Conservation (phyloP, 371 early-diverging fungal genomes). For the Fennellomyces sp. region DNA sequence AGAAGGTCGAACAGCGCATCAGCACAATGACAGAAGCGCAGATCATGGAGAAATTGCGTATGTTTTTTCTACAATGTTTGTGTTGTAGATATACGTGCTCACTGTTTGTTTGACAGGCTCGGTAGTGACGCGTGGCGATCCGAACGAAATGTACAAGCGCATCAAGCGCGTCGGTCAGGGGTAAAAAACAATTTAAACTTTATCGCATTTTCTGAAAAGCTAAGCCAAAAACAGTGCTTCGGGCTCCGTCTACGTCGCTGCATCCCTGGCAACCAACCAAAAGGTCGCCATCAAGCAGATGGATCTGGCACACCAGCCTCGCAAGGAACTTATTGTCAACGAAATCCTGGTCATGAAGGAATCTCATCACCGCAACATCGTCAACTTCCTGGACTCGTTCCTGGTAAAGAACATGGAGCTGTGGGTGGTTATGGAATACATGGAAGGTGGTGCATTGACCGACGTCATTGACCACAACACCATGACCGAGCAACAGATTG, state of each 20-base stretch:
- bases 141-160: conserved; percentile 82
- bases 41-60: conserved; percentile 87
- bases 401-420: conserved; percentile 81
- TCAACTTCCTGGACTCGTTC: conserved; percentile 93
- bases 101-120: conserved; percentile 21
- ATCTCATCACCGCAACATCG: conserved; percentile 93
- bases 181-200: conserved; percentile 46
- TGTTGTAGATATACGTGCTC: neutral
- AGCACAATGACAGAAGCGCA: conserved; percentile 91
- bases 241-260: conserved; percentile 93
- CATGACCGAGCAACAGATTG: conserved; percentile 90
- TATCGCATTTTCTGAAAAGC: neutral
- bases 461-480: conserved; percentile 95
- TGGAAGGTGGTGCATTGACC: conserved; percentile 97
- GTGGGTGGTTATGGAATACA: conserved; percentile 99
- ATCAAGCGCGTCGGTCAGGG: conserved; percentile 96
- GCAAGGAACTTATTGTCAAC: conserved; percentile 95
- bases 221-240: conserved; percentile 71
- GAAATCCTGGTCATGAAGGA: conserved; percentile 97
- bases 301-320: conserved; percentile 91
- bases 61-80: conserved; percentile 12
- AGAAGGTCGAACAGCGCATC: conserved; percentile 72
- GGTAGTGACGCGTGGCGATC: conserved; percentile 88
- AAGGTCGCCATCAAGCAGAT: conserved; percentile 97
- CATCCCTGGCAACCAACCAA: conserved; percentile 62